Evolutionary conservation across 768 basidiomycete species (phyloP).

Genomic region (Hypsizygus marmoreus): DNA sequence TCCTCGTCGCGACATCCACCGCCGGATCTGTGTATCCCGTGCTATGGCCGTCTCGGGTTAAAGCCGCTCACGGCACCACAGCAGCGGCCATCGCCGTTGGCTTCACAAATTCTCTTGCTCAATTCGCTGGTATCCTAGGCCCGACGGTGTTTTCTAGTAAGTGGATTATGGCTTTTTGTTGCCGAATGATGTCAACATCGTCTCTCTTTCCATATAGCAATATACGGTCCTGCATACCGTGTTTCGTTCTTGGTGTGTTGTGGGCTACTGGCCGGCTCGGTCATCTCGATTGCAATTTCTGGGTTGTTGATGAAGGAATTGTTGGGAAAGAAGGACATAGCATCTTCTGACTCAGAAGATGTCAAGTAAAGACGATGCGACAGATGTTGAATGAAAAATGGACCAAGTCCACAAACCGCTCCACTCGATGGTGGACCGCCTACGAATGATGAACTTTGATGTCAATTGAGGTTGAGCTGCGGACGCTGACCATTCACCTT

Average conservation of each 20-base stretch:
- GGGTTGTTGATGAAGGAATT: conserved; percentile 12
- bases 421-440: too few relatives aligned
- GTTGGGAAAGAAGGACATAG: conserved; percentile 1
- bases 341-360: too few relatives aligned
- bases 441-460: too few relatives aligned
- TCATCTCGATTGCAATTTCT: conserved; percentile 6
- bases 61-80: conserved; percentile 14
- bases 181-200: background rate
- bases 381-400: too few relatives aligned
- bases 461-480: too few relatives aligned
- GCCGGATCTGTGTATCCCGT: conserved; percentile 15
- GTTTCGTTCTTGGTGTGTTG: conserved; percentile 12
- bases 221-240: conserved; percentile 18
- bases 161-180: background rate
- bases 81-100: conserved; percentile 13
- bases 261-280: conserved; percentile 8
- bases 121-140: conserved; percentile 15
- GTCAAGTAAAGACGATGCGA: too few relatives aligned
- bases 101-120: conserved; percentile 11
- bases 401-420: too few relatives aligned
- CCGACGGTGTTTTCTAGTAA: conserved; percentile 16
- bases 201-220: too few relatives aligned
- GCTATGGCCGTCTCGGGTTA: conserved; percentile 15
- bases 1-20: conserved; percentile 14
- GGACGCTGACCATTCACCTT: too few relatives aligned